Percentiles rank a stretch among this genome's conserved stretches.
These are phyloP conservation scores for Amaranthus tricolor DNA, from an alignment of 179 eudicot species.

Conservation along the genomic window DNA sequence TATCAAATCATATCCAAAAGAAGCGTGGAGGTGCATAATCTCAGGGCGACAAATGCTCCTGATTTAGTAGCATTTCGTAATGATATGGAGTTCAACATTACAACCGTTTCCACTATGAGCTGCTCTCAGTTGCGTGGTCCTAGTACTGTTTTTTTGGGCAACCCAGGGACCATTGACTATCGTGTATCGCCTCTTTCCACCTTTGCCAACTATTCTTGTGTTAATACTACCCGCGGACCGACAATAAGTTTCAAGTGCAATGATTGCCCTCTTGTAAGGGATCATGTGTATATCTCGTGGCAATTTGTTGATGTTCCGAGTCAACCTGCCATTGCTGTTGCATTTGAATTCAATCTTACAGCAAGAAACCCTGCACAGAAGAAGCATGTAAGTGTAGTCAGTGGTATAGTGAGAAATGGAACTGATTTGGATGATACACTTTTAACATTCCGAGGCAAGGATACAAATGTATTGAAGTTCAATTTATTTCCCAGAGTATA, in stretches of 20 bases:
- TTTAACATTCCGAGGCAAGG: conserved; percentile 67
- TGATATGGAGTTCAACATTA: conserved; percentile 84
- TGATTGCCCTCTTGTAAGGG: conserved; percentile 58
- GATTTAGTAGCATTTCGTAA: conserved; percentile 71
- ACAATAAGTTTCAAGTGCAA: conserved; percentile 55
- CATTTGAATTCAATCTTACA: conserved; percentile 85
- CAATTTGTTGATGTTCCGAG: conserved; percentile 74
- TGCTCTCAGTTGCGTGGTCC: conserved; percentile 73
- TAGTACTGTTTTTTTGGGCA: conserved; percentile 58
- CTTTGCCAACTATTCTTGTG: conserved; percentile 74
- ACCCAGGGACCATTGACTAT: conserved; percentile 64
- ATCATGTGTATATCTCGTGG: conserved; percentile 73
- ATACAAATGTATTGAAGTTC: conserved; percentile 71
- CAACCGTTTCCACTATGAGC: conserved; percentile 79
- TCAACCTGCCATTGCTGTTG: conserved; percentile 84
- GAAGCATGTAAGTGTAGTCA: conserved; percentile 71
- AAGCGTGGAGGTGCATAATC: conserved; percentile 70
- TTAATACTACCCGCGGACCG: conserved; percentile 78
- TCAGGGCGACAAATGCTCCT: conserved; percentile 79
- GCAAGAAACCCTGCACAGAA: conserved; percentile 47
- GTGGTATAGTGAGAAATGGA: conserved; percentile 69
- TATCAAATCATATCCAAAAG: conserved; percentile 76
- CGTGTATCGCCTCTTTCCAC: conserved; percentile 52
- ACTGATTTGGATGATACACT: conserved; percentile 41
- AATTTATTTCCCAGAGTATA: conserved; percentile 80